Base-by-base conservation (phyloP, 805 yeast genomes). In the Zygosaccharomyces bailii region DNA sequence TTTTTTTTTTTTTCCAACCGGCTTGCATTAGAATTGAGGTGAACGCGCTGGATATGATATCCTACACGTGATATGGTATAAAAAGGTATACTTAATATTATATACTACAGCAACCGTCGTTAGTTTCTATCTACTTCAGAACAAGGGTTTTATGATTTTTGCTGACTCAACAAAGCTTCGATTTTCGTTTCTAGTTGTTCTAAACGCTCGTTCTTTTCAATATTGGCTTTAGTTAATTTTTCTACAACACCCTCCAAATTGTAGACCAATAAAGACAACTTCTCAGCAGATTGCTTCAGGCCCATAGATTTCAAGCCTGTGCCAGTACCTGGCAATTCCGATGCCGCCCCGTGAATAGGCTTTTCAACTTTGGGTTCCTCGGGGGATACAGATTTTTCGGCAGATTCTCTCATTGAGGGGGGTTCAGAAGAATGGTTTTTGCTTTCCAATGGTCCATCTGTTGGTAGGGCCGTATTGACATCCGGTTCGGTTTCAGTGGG, bases 251-350 rank as follows among this genome's bases (percentile, higher is more conserved):
- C 44, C 59, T 85, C 89, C 37, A 86, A 70, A 21, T 72, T 68
- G 2, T 69, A 67, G 16, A 83, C 88, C 25, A 86, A 63, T 2
- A 67, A 46, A 4, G 84, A 78, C 43, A 86, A 69, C 50, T 76
- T 82, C 51, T 83, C 91, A 24, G 85, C 82, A 1, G 88, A 79
- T 7, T 78, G 83, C 56, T 83, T 83, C 48, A 86, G 70, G 0
- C 89, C 84, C 24, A 84, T 73, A 14, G 86, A 78, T 20, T 74
- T 72, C 21, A 69, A 61, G 13, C 48, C 40, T 17, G 42, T 42
- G 27, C 37, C 25, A 9, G 47, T 35, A 2, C 6, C 35, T 38
- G 20, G 37, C 51, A 32, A 44, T 43, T 23, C 13, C 11, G 31
- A 10, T 11, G 31, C 13, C 5, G 14, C 14, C n/a, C n/a, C n/a